Conservation (phyloP, 805 yeast species). For the Cyberlindnera xylosilytica region DNA sequence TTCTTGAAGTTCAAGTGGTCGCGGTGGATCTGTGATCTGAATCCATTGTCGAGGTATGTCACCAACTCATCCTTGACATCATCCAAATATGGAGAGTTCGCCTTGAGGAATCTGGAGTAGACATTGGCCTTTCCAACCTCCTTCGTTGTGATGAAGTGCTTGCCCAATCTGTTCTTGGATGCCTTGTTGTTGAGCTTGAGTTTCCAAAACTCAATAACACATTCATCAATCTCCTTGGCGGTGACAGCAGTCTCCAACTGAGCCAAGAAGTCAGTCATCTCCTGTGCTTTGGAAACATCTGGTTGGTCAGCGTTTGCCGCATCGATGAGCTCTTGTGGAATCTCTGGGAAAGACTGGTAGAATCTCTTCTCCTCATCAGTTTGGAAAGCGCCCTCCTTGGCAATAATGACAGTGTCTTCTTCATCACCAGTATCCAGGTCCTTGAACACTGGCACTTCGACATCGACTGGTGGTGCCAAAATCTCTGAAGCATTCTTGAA, state of each 20-base stretch:
- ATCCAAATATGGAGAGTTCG: constrained; percentile 45
- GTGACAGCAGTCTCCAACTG: constrained; percentile 41
- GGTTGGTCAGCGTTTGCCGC: constrained; percentile 27
- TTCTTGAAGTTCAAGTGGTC: constrained; percentile 50
- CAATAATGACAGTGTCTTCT: constrained; percentile 26
- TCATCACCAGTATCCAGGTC: constrained; percentile 26
- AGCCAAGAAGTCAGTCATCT: constrained; percentile 40
- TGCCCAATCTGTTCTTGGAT: constrained; percentile 56
- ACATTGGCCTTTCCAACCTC: constrained; percentile 44
- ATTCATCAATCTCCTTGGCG: constrained; percentile 47
- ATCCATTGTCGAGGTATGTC: constrained; percentile 52
- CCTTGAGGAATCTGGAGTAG: constrained; percentile 68
- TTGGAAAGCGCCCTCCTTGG: constrained; percentile 52
- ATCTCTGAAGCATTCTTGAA: constrained; percentile 41
- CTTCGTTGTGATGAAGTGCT: constrained; percentile 48
- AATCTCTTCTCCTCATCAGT: constrained; percentile 62
- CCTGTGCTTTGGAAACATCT: constrained; percentile 31
- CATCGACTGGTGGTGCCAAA: constrained; percentile 40
- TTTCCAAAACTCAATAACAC: constrained; percentile 46
- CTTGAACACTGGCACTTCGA: constrained; percentile 37
- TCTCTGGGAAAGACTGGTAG: constrained; percentile 52
- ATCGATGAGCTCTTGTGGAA: constrained; percentile 33
- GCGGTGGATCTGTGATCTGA: constrained; percentile 58
- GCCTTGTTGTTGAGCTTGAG: constrained; percentile 66
- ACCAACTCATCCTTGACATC: constrained; percentile 52